Conservation (phyloP, 805 yeast genomes). For the Zygotorulaspora florentina region DNA sequence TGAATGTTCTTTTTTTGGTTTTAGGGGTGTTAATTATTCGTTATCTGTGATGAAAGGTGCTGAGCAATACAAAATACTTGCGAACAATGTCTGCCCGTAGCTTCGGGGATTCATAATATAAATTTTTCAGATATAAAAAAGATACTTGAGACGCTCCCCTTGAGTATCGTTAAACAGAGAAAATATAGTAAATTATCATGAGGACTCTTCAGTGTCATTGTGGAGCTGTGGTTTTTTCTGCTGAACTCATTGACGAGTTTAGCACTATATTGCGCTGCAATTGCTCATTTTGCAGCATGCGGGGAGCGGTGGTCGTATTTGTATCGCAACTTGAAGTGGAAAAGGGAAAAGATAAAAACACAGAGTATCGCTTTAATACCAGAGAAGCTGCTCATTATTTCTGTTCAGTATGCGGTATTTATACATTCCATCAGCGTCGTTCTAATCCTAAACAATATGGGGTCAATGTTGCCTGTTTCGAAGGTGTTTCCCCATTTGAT, state of each 20-base stretch:
- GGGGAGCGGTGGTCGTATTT: not conserved
- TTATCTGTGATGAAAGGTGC: too few relatives aligned
- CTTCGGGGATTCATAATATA: too few relatives aligned
- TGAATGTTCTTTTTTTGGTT: too few relatives aligned
- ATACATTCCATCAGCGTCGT: conserved; percentile 3
- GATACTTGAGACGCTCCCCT: too few relatives aligned
- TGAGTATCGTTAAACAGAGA: too few relatives aligned
- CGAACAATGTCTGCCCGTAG: too few relatives aligned
- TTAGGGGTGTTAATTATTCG: not conserved
- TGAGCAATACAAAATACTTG: too few relatives aligned
- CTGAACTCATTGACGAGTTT: not conserved
- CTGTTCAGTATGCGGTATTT: conserved; percentile 1
- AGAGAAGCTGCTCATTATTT: conserved; percentile 1
- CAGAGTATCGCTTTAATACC: conserved; percentile 1
- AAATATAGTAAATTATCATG: too few relatives aligned
- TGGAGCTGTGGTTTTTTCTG: not conserved
- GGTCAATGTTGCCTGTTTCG: not conserved
- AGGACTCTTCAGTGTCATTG: not conserved
- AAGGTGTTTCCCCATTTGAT: conserved; percentile 1
- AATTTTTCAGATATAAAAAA: too few relatives aligned
- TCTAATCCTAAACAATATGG: conserved; percentile 1
- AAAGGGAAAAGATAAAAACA: conserved; percentile 1
- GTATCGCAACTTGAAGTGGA: not conserved
- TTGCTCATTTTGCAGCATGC: not conserved
- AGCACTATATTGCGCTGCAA: not conserved